Percentiles rank a stretch among this genome's conserved stretches.
Evolutionary conservation across 176 grass and related monocot species (phyloP).

Genomic region (Oryza longistaminata): DNA sequence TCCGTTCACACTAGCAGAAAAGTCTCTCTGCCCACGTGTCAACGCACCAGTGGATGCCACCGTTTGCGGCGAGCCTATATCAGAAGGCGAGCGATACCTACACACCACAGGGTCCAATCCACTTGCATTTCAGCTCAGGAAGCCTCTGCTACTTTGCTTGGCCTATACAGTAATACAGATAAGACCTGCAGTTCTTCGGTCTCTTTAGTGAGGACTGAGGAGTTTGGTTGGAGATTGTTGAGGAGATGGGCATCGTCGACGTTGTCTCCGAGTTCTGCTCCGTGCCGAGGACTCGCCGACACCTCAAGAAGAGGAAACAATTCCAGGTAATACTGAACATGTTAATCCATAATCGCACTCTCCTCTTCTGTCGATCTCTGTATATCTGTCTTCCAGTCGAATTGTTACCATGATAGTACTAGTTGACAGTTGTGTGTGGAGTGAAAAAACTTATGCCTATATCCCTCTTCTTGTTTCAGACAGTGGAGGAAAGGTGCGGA

Average conservation of each 20-base stretch:
- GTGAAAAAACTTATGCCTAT: background rate
- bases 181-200: background rate
- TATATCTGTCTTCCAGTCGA: background rate
- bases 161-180: background rate
- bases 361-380: background rate
- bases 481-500: constrained; percentile 90
- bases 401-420: background rate
- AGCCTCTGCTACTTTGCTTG: too few species aligned
- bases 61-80: constrained; percentile 4
- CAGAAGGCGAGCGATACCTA: background rate
- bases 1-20: background rate
- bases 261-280: constrained; percentile 27
- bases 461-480: constrained; percentile 33
- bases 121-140: background rate
- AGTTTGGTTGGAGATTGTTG: background rate
- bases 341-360: too few species aligned
- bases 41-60: background rate
- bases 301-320: constrained; percentile 52
- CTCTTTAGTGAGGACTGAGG: background rate
- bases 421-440: too few species aligned
- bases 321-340: constrained; percentile 35
- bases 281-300: constrained; percentile 38
- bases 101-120: background rate
- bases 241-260: background rate
- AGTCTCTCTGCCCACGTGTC: constrained; percentile 1